Percentiles rank a stretch among this genome's conserved stretches.
Conservation (phyloP, 148 eudicot species). For the Vaccinium vitisidaea region DNA sequence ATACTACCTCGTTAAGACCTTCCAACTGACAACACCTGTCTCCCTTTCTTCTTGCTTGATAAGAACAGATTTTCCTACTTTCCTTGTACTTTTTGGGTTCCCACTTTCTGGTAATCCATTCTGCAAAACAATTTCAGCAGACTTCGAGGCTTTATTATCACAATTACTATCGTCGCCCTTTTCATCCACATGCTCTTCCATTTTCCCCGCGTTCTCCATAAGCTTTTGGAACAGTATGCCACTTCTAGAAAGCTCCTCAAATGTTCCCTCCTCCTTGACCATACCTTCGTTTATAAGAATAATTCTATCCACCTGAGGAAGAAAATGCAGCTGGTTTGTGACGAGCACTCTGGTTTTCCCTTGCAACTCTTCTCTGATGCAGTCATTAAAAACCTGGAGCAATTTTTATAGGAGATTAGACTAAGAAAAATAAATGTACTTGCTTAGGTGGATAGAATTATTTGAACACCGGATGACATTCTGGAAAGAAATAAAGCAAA, state of each 20-base stretch:
- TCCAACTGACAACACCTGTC: slow-evolving; percentile 58
- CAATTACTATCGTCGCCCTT: slow-evolving; percentile 11
- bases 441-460: no score
- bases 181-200: slow-evolving; percentile 49
- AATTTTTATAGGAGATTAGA: not conserved
- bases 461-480: not conserved
- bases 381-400: slow-evolving; percentile 48
- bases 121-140: slow-evolving; percentile 15
- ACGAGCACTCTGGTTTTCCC: slow-evolving; percentile 67
- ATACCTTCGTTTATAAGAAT: slow-evolving; percentile 52
- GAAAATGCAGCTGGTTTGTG: slow-evolving; percentile 68
- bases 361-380: slow-evolving; percentile 55
- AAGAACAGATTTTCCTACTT: slow-evolving; percentile 49
- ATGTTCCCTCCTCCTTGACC: slow-evolving; percentile 65
- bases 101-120: slow-evolving; percentile 27
- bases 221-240: slow-evolving; percentile 49
- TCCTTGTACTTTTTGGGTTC: slow-evolving; percentile 23
- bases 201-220: slow-evolving; percentile 60
- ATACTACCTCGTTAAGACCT: slow-evolving; percentile 47
- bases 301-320: slow-evolving; percentile 61
- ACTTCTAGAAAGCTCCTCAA: slow-evolving; percentile 52
- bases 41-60: slow-evolving; percentile 63
- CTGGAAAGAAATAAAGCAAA: not conserved
- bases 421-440: not conserved
- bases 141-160: slow-evolving; percentile 20